These are phyloP conservation scores for Volvox africanus DNA, from an alignment of 139 green algal genomes.

Conservation along the genomic window DNA sequence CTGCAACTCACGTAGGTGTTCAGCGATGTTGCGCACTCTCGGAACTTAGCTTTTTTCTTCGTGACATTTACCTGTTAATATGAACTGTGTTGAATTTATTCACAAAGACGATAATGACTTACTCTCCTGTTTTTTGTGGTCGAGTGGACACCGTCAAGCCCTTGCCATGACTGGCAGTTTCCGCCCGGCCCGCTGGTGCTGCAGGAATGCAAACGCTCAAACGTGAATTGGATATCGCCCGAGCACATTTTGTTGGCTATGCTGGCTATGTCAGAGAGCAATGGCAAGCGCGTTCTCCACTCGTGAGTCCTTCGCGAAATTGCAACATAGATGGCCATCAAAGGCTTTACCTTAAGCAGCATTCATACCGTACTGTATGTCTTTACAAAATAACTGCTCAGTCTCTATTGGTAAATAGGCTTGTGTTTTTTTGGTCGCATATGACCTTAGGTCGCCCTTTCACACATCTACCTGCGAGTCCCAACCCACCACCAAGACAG, in stretches of 20 bases:
- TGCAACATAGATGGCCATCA: too few species aligned
- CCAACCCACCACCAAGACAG: too few species aligned
- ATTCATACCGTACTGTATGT: too few species aligned
- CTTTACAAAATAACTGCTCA: too few species aligned
- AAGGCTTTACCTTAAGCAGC: too few species aligned
- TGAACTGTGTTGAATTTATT: background rate
- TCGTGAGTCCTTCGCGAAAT: conserved; percentile 51
- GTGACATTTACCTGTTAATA: background rate
- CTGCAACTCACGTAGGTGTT: conserved; percentile 74
- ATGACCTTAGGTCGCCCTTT: too few species aligned
- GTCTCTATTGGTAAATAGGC: too few species aligned
- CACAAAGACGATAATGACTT: background rate
- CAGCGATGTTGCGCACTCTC: conserved; percentile 20
- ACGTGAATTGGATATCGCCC: conserved; percentile 90
- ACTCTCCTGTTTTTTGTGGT: background rate
- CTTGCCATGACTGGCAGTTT: background rate
- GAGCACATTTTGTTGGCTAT: conserved; percentile 94
- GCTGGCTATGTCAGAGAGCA: conserved; percentile 66
- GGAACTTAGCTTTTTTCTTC: background rate
- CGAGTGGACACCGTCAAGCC: background rate
- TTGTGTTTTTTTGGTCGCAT: too few species aligned
- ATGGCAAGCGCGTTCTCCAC: conserved; percentile 58
- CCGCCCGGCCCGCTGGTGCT: background rate
- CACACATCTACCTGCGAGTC: too few species aligned
- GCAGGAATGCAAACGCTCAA: conserved; percentile 82